phyloP scores from a whole-genome alignment of 164 flowering plant species.

The Umbellularia californica region DNA sequence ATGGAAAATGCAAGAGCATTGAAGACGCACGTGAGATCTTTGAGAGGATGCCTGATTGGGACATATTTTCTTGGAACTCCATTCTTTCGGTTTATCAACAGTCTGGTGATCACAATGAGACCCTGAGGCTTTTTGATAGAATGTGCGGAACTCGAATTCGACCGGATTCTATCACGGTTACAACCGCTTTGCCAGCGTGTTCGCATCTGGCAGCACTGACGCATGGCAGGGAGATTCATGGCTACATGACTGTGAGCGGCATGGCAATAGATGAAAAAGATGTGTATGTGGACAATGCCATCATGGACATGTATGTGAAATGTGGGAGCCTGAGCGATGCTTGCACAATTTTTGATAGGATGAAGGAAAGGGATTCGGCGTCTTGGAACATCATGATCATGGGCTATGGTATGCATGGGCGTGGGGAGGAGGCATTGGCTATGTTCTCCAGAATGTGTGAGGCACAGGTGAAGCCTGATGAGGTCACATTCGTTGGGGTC shows the following conservation, averaged over 20 bases:
- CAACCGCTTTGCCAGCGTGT: constrained; percentile 58
- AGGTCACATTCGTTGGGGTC: constrained; percentile 41
- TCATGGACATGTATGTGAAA: constrained; percentile 78
- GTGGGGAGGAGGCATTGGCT: constrained; percentile 43
- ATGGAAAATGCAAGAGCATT: constrained; percentile 55
- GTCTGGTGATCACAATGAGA: constrained; percentile 44
- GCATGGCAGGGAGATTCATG: constrained; percentile 67
- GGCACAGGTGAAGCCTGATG: constrained; percentile 19
- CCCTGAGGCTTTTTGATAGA: constrained; percentile 40
- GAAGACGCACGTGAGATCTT: constrained; percentile 40
- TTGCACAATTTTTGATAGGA: constrained; percentile 38
- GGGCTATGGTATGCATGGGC: constrained; percentile 69
- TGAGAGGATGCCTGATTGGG: constrained; percentile 37
- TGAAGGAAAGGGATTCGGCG: constrained; percentile 43
- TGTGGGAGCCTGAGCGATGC: constrained; percentile 69
- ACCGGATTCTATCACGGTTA: constrained; percentile 61
- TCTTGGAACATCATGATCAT: constrained; percentile 84
- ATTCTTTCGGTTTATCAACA: constrained; percentile 51
- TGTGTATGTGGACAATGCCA: constrained; percentile 38
- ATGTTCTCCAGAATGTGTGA: constrained; percentile 33
- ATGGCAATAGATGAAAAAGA: constrained; percentile 28
- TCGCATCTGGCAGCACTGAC: constrained; percentile 56
- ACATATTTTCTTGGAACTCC: constrained; percentile 72
- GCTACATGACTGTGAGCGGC: constrained; percentile 51
- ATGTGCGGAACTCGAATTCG: constrained; percentile 39